Conservation (phyloP, 208 protist species). For the Trypanosoma rangeli region DNA sequence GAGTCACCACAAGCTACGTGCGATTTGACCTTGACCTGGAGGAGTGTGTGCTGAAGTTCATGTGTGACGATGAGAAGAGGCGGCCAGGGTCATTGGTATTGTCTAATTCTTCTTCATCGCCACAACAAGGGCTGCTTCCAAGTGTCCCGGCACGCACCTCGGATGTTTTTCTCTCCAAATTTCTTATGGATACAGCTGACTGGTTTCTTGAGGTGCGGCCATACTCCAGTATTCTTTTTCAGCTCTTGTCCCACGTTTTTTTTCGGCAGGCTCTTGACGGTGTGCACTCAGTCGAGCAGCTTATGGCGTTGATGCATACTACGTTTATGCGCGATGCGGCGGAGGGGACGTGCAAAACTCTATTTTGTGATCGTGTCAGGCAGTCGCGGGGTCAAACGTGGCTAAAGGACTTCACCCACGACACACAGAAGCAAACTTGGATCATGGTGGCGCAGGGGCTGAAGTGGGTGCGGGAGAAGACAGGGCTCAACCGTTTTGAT, state of each 20-base stretch:
- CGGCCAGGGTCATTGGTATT: not conserved
- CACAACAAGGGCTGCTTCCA: not conserved
- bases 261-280: slow-evolving; percentile 34
- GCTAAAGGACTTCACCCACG: slow-evolving; percentile 37
- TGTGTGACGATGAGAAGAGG: slow-evolving; percentile 5
- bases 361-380: slow-evolving; percentile 28
- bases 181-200: slow-evolving; percentile 60
- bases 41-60: slow-evolving; percentile 31
- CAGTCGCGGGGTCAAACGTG: slow-evolving; percentile 30
- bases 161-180: slow-evolving; percentile 27
- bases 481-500: slow-evolving; percentile 13
- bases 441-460: slow-evolving; percentile 13
- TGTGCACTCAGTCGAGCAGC: slow-evolving; percentile 15
- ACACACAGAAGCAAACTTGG: slow-evolving; percentile 29
- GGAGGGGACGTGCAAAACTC: slow-evolving; percentile 27
- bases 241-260: slow-evolving; percentile 63
- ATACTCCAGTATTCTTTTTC: slow-evolving; percentile 55
- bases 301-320: slow-evolving; percentile 22
- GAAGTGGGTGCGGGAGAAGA: slow-evolving; percentile 24
- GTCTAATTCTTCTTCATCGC: not conserved
- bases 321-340: slow-evolving; percentile 27
- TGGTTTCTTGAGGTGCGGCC: slow-evolving; percentile 70
- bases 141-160: not conserved
- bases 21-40: slow-evolving; percentile 34
- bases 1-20: slow-evolving; percentile 27